Percentiles rank a stretch among this genome's conserved stretches.
phyloP scores from a whole-genome alignment of 768 basidiomycete species.

The Lentinula aciculospora region DNA sequence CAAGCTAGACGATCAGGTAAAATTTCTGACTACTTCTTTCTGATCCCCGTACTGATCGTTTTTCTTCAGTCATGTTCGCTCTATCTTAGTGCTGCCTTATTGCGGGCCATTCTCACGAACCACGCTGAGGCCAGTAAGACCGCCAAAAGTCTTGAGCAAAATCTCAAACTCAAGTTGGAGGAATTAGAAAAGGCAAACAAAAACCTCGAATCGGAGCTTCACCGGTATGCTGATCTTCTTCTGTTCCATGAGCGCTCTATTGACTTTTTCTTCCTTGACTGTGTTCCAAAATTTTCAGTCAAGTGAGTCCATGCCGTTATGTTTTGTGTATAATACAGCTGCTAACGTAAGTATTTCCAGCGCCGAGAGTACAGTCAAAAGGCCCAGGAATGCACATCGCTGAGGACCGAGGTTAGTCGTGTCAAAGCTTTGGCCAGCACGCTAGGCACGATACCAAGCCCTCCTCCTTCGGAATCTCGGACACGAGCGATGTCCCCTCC shows the following conservation, averaged over 20 bases:
- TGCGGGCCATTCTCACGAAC: constrained; percentile 80
- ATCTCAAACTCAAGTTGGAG: constrained; percentile 60
- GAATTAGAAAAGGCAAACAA: constrained; percentile 51
- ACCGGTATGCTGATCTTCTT: constrained; percentile 47
- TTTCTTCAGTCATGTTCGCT: constrained; percentile 54
- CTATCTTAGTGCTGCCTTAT: constrained; percentile 68
- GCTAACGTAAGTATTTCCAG: constrained; percentile 27
- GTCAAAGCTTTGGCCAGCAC: constrained; percentile 42
- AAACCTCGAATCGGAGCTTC: constrained; percentile 65
- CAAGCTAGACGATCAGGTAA: constrained; percentile 59
- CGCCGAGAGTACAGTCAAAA: constrained; percentile 59
- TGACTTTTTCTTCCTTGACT: constrained; percentile 12
- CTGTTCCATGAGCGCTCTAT: constrained; percentile 5
- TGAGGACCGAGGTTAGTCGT: constrained; percentile 62
- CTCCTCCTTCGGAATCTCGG: constrained; percentile 17
- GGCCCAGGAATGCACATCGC: constrained; percentile 64
- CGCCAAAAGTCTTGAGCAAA: constrained; percentile 57
- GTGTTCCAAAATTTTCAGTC: constrained; percentile 40
- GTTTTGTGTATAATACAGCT: constrained; percentile 4
- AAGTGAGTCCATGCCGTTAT: constrained; percentile 40
- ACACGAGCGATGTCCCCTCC: constrained; percentile 30
- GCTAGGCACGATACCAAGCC: constrained; percentile 19
- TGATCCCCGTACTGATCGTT: constrained; percentile 3
- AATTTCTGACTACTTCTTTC: constrained; percentile 18
- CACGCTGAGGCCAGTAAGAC: constrained; percentile 72